phyloP scores from a whole-genome alignment of 106 monocot genomes.

The Triglochin maritima region DNA sequence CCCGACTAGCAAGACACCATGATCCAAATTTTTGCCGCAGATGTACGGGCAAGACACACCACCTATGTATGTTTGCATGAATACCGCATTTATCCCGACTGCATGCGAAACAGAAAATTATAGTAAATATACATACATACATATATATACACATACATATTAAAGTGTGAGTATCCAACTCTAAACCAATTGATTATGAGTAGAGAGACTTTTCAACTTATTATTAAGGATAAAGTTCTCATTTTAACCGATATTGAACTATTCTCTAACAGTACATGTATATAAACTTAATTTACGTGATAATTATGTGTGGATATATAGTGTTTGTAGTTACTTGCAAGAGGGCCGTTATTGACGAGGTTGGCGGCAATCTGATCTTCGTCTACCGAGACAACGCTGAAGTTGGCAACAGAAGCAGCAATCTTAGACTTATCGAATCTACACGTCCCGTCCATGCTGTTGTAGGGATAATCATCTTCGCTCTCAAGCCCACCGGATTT shows the following conservation, averaged over 20 bases:
- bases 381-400: slow-evolving; percentile 52
- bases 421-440: slow-evolving; percentile 75
- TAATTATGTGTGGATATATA: too few species aligned
- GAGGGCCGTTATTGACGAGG: slow-evolving; percentile 86
- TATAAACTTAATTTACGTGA: too few species aligned
- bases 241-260: too few species aligned
- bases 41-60: slow-evolving; percentile 90
- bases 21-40: slow-evolving; percentile 52
- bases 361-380: slow-evolving; percentile 92
- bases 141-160: neutral
- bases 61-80: slow-evolving; percentile 85
- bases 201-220: too few species aligned
- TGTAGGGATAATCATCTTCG: slow-evolving; percentile 84
- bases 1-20: slow-evolving; percentile 79
- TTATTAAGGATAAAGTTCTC: too few species aligned
- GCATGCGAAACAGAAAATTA: slow-evolving; percentile 1
- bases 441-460: slow-evolving; percentile 52
- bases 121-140: neutral
- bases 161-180: neutral
- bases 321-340: slow-evolving; percentile 40
- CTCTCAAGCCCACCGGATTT: slow-evolving; percentile 79
- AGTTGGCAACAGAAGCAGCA: slow-evolving; percentile 57
- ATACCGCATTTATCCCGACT: slow-evolving; percentile 79
- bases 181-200: neutral
- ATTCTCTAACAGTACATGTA: too few species aligned